Base-by-base conservation (phyloP, 2,329 filamentous ascomycete genomes). In the Cladosporium sphaerospermum region DNA sequence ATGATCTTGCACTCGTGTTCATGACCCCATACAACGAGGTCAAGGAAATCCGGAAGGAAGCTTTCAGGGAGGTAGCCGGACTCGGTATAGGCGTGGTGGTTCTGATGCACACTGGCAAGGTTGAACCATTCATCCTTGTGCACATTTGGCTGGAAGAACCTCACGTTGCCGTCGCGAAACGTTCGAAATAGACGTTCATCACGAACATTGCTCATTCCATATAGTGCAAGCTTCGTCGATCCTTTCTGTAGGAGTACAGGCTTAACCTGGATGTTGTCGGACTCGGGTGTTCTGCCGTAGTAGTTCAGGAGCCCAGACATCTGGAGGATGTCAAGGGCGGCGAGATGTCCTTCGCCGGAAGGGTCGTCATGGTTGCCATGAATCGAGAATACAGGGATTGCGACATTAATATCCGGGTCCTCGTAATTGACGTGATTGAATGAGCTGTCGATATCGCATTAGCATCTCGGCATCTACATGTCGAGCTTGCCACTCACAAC, bases 281-380 rank as follows among this genome's bases (percentile, higher is more conserved):
- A 88, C 70, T 97, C 88, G 0, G 89, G 88, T 1, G 89, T 88
- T 37, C 91, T 86, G 2, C 93, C 93, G 68, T 93, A 99, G 73
- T 97, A 99, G 70, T 99, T 99, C 62, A 99, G 77, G 11, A 99
- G 74, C 0, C 93, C 93, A 0, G 91, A 89, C 1, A 93, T 86
- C 68, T 97, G 90, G 3, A 99, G 78, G 13, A 99, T 73, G 68
- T 99, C 93, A 9, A 99, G 78, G 0, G 92, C 91, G 58, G 93
- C 95, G 59, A 86, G 85, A 67, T 95, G 89, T 9, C 91, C 93
- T 64, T 96, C 91, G 64, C 93, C 93, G n/a, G 91, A 95, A 0
- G 93, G 93, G 67, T 99, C 93, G 66, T 99, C 93, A 67, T 99
- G 93, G 65, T 99, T 99, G 43, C 93, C 93, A 64, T 99, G 95